Evolutionary conservation across 1,284 basidiomycete genomes (phyloP).

Genomic region (Ceratobasidium sp.): DNA sequence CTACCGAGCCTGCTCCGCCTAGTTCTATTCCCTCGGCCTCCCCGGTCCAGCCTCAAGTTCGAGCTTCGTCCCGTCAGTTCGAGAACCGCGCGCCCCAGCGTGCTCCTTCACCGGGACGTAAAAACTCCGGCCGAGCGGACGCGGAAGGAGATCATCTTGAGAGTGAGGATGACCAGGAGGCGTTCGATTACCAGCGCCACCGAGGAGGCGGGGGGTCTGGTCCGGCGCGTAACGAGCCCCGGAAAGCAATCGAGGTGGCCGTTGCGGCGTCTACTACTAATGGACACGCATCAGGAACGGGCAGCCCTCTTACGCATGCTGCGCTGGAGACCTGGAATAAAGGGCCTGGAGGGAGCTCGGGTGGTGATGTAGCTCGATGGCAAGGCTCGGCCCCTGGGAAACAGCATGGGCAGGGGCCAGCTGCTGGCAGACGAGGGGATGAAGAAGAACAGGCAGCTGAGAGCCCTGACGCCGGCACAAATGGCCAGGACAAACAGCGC

Average conservation of each 20-base stretch:
- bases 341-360: constrained; percentile 14
- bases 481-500: constrained; percentile 27
- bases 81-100: constrained; percentile 28
- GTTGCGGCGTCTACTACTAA: background rate
- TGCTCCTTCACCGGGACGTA: constrained; percentile 23
- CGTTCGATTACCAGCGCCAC: constrained; percentile 35
- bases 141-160: constrained; percentile 26
- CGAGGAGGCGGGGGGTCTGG: background rate
- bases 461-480: background rate
- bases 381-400: constrained; percentile 39
- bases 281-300: constrained; percentile 11
- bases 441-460: constrained; percentile 9
- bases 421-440: background rate
- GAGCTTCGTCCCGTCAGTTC: constrained; percentile 14
- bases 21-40: constrained; percentile 28
- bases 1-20: constrained; percentile 14
- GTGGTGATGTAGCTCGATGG: constrained; percentile 36
- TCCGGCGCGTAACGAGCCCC: background rate
- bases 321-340: constrained; percentile 36
- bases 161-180: constrained; percentile 35
- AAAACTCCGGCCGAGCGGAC: background rate
- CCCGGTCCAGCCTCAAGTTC: constrained; percentile 8
- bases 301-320: constrained; percentile 28
- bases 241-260: background rate
- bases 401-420: constrained; percentile 1